phyloP scores from a whole-genome alignment of 164 flowering plant species.

The Nelumbo lutea region DNA sequence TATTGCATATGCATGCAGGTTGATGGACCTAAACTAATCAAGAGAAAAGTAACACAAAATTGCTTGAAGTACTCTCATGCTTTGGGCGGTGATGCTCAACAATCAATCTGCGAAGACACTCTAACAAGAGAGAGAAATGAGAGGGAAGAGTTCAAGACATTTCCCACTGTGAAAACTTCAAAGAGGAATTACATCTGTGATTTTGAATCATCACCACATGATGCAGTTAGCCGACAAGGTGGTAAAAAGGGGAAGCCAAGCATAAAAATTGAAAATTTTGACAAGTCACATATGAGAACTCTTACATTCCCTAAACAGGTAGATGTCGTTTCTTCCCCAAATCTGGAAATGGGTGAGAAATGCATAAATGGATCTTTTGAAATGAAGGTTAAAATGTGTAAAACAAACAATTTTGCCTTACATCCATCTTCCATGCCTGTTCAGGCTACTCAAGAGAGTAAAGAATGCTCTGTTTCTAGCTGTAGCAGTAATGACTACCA shows the following conservation, averaged over 20 bases:
- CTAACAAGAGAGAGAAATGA: neutral
- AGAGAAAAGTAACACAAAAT: neutral
- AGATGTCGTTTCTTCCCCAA: slow-evolving; percentile 11
- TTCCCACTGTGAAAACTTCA: neutral
- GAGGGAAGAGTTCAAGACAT: slow-evolving; percentile 3
- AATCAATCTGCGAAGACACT: neutral
- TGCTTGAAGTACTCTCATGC: neutral
- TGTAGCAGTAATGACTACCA: slow-evolving; percentile 27
- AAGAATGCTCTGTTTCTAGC: slow-evolving; percentile 34
- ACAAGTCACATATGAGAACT: neutral
- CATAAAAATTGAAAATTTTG: slow-evolving; percentile 4
- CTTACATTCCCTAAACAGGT: slow-evolving; percentile 14
- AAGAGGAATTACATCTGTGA: slow-evolving; percentile 2
- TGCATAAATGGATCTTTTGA: slow-evolving; percentile 11
- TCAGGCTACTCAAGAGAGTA: slow-evolving; percentile 18
- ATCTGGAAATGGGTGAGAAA: slow-evolving; percentile 16
- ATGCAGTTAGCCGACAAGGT: slow-evolving; percentile 1
- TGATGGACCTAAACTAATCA: slow-evolving; percentile 6
- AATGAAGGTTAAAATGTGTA: slow-evolving; percentile 5
- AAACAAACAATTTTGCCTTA: slow-evolving; percentile 1
- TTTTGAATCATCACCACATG: slow-evolving; percentile 4
- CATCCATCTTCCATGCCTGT: slow-evolving; percentile 6
- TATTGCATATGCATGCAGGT: slow-evolving; percentile 18
- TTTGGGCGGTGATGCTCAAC: slow-evolving; percentile 4
- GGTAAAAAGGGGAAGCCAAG: slow-evolving; percentile 11